Conservation (phyloP, 495 filamentous ascomycete species). For the Daldinia concentrica region DNA sequence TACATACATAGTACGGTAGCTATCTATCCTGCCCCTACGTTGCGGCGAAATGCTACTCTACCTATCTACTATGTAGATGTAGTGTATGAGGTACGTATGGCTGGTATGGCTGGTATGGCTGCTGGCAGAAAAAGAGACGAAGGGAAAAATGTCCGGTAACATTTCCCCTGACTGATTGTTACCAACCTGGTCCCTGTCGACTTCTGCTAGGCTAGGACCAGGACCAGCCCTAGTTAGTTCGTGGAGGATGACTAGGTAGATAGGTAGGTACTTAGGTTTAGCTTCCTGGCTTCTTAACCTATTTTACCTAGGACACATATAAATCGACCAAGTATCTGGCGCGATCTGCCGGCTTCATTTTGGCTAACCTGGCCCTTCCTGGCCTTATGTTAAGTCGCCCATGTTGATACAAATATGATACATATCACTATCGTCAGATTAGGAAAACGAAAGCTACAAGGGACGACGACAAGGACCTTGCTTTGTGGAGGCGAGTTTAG, state of each 20-base stretch:
- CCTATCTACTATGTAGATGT: constrained; percentile 19
- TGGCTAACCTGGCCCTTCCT: constrained; percentile 22
- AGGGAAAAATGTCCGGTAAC: constrained; percentile 40
- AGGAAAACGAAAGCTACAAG: constrained; percentile 30
- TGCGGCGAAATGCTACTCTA: constrained; percentile 36
- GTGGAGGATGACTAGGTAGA: constrained; percentile 30
- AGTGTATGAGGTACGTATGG: background rate
- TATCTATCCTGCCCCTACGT: constrained; percentile 19
- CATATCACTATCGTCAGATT: constrained; percentile 30
- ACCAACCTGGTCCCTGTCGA: constrained; percentile 39
- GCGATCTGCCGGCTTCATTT: constrained; percentile 43
- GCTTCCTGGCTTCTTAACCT: constrained; percentile 12
- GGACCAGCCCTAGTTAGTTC: constrained; percentile 20
- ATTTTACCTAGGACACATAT: constrained; percentile 27
- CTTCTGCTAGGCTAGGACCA: background rate
- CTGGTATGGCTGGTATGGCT: background rate
- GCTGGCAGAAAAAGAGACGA: constrained; percentile 16
- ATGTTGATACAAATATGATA: constrained; percentile 39
- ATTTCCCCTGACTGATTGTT: constrained; percentile 44
- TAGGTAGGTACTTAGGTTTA: background rate
- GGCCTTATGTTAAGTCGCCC: constrained; percentile 25
- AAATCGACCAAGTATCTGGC: constrained; percentile 23
- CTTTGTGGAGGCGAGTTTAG: constrained; percentile 14
- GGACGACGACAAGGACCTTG: constrained; percentile 14
- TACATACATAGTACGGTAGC: constrained; percentile 6